These are phyloP conservation scores for Jamesozyma spencerorum DNA, from an alignment of 805 yeast species.

Conservation along the genomic window DNA sequence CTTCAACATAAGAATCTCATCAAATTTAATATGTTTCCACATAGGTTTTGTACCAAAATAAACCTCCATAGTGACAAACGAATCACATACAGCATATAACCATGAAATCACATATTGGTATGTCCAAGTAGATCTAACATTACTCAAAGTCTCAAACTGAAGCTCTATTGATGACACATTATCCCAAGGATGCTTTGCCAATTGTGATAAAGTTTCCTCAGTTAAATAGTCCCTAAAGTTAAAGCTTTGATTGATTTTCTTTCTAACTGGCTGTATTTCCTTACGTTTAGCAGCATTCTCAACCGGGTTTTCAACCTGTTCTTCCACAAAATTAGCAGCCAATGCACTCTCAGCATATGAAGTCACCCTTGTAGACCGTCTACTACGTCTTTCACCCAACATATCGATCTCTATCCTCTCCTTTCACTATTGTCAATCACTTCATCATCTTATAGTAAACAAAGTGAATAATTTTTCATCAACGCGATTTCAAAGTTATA, in stretches of 20 bases:
- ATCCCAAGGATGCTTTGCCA: conserved; percentile 7
- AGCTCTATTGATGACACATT: not conserved
- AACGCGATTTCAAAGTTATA: too few species aligned
- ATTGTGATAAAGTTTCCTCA: conserved; percentile 17
- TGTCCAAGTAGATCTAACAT: conserved; percentile 19
- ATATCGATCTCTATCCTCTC: too few species aligned
- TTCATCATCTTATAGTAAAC: too few species aligned
- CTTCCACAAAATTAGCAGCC: not conserved
- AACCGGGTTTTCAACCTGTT: not conserved
- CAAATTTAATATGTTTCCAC: conserved; percentile 26
- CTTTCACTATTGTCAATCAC: too few species aligned
- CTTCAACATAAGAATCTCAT: conserved; percentile 21
- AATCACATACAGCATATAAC: conserved; percentile 28
- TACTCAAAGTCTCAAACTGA: conserved; percentile 6
- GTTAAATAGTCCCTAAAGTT: conserved; percentile 16
- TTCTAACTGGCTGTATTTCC: not conserved
- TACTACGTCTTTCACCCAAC: conserved; percentile 1
- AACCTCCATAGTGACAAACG: conserved; percentile 11
- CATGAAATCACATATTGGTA: conserved; percentile 29
- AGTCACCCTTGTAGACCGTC: conserved; percentile 6
- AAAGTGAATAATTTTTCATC: too few species aligned
- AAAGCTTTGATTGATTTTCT: conserved; percentile 4
- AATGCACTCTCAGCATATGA: not conserved
- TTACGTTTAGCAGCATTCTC: not conserved
- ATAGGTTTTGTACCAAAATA: conserved; percentile 12